Evolutionary conservation across 2,329 filamentous ascomycete species (phyloP).

Genomic region (Aspergillus sp.): DNA sequence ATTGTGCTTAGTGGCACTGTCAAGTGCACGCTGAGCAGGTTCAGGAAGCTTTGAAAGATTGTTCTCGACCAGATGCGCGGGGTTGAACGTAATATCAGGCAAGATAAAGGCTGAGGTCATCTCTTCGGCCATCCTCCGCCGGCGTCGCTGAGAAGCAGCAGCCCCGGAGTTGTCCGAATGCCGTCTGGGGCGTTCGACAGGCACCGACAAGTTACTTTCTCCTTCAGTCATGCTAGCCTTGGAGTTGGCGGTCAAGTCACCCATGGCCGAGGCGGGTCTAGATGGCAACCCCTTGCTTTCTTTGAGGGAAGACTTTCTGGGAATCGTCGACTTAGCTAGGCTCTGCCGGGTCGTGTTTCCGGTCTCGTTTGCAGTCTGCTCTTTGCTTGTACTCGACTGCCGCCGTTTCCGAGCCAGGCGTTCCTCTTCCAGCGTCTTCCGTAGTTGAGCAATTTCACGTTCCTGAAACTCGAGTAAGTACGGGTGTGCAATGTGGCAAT

Average conservation of each 20-base stretch:
- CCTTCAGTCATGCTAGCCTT: conserved; percentile 30
- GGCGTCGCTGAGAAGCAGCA: conserved; percentile 53
- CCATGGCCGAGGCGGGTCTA: conserved; percentile 38
- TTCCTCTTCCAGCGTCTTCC: conserved; percentile 59
- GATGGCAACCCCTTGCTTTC: conserved; percentile 45
- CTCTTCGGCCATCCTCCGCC: conserved; percentile 52
- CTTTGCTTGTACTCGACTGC: conserved; percentile 33
- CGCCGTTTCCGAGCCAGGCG: conserved; percentile 47
- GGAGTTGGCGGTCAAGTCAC: conserved; percentile 37
- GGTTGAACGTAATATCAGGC: conserved; percentile 61
- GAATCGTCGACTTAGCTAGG: conserved; percentile 38
- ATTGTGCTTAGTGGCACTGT: conserved; percentile 51
- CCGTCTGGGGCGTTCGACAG: conserved; percentile 36
- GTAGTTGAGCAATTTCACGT: conserved; percentile 55
- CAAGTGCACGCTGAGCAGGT: conserved; percentile 44
- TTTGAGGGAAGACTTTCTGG: conserved; percentile 60
- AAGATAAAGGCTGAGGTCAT: conserved; percentile 67
- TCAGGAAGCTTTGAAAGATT: conserved; percentile 40
- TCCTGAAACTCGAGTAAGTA: conserved; percentile 26
- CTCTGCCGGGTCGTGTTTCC: conserved; percentile 39
- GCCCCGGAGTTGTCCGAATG: conserved; percentile 51
- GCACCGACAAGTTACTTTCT: conserved; percentile 34
- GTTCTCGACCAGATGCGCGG: conserved; percentile 30
- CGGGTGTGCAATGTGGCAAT: background rate
- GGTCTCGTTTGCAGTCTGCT: conserved; percentile 45